Percentiles rank a stretch among this genome's conserved stretches.
phyloP scores from a whole-genome alignment of 2,329 filamentous ascomycete species.

The Ophiostoma fasciatum region DNA sequence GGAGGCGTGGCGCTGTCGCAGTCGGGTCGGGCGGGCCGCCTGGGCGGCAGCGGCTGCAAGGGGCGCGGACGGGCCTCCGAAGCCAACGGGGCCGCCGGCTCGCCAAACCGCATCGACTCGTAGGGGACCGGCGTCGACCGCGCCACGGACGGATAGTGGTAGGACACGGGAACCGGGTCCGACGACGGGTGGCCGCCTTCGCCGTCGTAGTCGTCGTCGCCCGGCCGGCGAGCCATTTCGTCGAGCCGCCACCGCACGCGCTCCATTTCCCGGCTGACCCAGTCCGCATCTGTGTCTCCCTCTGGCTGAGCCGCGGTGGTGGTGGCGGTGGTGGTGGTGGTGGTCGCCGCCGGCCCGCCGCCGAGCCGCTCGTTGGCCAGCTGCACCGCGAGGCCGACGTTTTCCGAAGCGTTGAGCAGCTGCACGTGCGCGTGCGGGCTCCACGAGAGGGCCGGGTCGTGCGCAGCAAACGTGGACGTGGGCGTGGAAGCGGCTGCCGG shows the following conservation, averaged over 20 bases:
- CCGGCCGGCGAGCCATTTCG: constrained; percentile 11
- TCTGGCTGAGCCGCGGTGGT: neutral
- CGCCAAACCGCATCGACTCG: constrained; percentile 20
- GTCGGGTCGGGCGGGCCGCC: constrained; percentile 14
- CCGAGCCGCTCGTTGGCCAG: constrained; percentile 59
- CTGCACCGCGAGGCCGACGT: constrained; percentile 62
- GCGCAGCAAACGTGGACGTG: constrained; percentile 35
- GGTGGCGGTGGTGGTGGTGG: neutral
- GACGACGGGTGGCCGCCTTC: constrained; percentile 13
- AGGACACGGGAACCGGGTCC: constrained; percentile 17
- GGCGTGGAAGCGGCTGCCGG: no score
- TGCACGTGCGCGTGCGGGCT: constrained; percentile 27
- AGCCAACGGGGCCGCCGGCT: no score
- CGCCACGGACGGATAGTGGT: constrained; percentile 42
- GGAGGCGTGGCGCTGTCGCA: neutral
- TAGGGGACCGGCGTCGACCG: constrained; percentile 35
- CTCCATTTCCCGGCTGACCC: constrained; percentile 31
- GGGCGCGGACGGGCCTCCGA: constrained; percentile 11
- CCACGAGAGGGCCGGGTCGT: constrained; percentile 44
- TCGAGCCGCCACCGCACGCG: constrained; percentile 33
- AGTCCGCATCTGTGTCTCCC: constrained; percentile 20
- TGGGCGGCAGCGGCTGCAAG: constrained; percentile 24
- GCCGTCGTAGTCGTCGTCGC: constrained; percentile 15
- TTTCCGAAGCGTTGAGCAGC: constrained; percentile 53
- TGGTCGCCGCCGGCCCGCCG: constrained; percentile 22